These are phyloP conservation scores for Brassica carinata DNA, from an alignment of 345 rosid species.

Conservation along the genomic window DNA sequence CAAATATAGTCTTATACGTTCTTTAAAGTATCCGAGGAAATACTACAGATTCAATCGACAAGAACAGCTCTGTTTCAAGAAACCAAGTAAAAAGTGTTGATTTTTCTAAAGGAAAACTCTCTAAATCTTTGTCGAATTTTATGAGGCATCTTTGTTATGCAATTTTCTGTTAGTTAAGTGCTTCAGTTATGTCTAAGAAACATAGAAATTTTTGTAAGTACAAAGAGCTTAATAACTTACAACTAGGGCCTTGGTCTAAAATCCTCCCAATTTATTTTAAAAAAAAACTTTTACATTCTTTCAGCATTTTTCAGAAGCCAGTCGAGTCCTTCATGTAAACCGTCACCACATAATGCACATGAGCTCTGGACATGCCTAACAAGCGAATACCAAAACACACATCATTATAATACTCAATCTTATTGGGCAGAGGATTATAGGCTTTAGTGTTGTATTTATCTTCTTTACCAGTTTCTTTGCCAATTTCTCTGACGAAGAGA, in stretches of 20 bases:
- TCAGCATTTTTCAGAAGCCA: slow-evolving; percentile 85
- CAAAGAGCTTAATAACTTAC: slow-evolving; percentile 47
- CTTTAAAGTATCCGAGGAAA: too few species aligned
- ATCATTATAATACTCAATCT: neutral
- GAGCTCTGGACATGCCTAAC: slow-evolving; percentile 91
- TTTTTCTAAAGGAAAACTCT: too few species aligned
- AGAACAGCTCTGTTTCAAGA: too few species aligned
- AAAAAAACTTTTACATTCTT: too few species aligned
- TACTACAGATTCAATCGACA: too few species aligned
- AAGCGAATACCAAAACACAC: neutral
- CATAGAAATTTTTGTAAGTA: slow-evolving; percentile 39
- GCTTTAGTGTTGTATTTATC: neutral
- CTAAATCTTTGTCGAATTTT: too few species aligned
- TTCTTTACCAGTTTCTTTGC: slow-evolving; percentile 45
- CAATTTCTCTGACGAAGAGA: slow-evolving; percentile 59
- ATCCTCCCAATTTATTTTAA: too few species aligned
- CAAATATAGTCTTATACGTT: too few species aligned
- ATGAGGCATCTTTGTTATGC: neutral
- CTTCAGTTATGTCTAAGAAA: neutral
- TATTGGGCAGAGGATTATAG: neutral
- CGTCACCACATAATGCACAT: slow-evolving; percentile 79
- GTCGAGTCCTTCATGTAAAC: slow-evolving; percentile 82
- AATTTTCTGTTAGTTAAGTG: neutral
- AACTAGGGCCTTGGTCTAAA: too few species aligned
- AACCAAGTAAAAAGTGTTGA: too few species aligned